Percentiles rank a stretch among this genome's conserved stretches.
These are phyloP conservation scores for Aspergillus hortae DNA, from an alignment of 2,329 filamentous ascomycete species.

Conservation along the genomic window DNA sequence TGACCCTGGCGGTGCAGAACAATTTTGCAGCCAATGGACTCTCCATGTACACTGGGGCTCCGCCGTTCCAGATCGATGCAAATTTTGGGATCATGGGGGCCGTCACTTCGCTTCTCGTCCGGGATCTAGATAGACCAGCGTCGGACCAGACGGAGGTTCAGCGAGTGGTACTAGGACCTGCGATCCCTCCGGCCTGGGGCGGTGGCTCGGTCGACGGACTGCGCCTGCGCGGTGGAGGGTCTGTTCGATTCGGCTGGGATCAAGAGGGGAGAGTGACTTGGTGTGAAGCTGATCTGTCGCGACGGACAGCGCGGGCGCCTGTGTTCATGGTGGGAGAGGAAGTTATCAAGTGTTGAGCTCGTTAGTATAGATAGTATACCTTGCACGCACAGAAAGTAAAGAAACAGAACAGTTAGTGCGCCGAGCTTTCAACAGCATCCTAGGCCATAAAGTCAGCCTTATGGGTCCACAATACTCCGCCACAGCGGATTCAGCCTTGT, in stretches of 20 bases:
- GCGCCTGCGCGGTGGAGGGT: constrained; percentile 9
- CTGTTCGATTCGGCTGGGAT: constrained; percentile 11
- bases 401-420: too few relatives aligned
- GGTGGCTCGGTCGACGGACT: constrained; percentile 7
- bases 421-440: neutral
- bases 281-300: neutral
- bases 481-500: too few relatives aligned
- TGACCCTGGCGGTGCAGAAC: constrained; percentile 47
- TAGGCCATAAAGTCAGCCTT: too few relatives aligned
- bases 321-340: too few relatives aligned
- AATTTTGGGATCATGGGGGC: constrained; percentile 54
- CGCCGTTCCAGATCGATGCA: constrained; percentile 58
- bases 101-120: constrained; percentile 50
- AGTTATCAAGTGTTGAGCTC: too few relatives aligned
- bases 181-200: constrained; percentile 12
- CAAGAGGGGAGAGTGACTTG: neutral
- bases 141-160: neutral
- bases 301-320: too few relatives aligned
- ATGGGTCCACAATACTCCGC: too few relatives aligned
- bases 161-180: constrained; percentile 10
- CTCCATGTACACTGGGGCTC: constrained; percentile 48
- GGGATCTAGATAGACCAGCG: constrained; percentile 39
- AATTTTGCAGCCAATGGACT: constrained; percentile 53
- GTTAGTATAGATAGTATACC: too few relatives aligned
- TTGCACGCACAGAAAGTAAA: too few relatives aligned